Conservation (phyloP, 768 basidiomycete species). For the Boletus edulis region DNA sequence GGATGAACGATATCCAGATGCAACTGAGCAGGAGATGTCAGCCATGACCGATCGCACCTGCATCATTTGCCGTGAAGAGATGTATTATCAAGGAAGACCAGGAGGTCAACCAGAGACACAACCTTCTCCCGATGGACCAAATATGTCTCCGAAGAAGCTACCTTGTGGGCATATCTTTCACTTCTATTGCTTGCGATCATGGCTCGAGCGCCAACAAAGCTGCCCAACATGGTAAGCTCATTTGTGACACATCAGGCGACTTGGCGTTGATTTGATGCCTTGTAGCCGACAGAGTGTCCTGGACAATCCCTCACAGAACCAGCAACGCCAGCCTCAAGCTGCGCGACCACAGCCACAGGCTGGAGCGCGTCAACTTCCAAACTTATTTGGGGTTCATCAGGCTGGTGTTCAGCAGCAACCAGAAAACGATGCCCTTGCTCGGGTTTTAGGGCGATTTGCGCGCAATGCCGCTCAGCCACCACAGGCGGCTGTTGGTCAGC, state of each 20-base stretch:
- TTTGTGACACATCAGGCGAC: neutral
- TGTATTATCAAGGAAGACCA: constrained; percentile 48
- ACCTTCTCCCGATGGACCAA: constrained; percentile 62
- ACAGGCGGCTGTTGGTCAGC: constrained; percentile 30
- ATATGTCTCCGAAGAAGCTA: constrained; percentile 94
- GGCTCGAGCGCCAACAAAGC: constrained; percentile 98
- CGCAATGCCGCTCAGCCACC: constrained; percentile 50
- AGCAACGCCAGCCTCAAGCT: constrained; percentile 29
- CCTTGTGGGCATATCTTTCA: constrained; percentile 98
- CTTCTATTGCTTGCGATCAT: constrained; percentile 93
- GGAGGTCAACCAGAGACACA: constrained; percentile 25
- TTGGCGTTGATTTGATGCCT: constrained; percentile 2
- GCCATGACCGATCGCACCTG: constrained; percentile 88
- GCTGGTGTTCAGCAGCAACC: constrained; percentile 34
- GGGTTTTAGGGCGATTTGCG: constrained; percentile 50
- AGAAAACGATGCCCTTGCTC: constrained; percentile 35
- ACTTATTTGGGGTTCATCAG: constrained; percentile 27
- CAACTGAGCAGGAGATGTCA: constrained; percentile 79
- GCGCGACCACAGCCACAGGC: constrained; percentile 27
- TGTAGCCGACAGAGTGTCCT: constrained; percentile 74
- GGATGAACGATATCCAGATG: constrained; percentile 94
- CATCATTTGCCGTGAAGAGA: constrained; percentile 98
- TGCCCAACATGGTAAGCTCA: constrained; percentile 91
- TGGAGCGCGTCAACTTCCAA: constrained; percentile 31
- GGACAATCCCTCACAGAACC: constrained; percentile 42